phyloP scores from a whole-genome alignment of 768 basidiomycete genomes.

The Hypholoma sublateritium region DNA sequence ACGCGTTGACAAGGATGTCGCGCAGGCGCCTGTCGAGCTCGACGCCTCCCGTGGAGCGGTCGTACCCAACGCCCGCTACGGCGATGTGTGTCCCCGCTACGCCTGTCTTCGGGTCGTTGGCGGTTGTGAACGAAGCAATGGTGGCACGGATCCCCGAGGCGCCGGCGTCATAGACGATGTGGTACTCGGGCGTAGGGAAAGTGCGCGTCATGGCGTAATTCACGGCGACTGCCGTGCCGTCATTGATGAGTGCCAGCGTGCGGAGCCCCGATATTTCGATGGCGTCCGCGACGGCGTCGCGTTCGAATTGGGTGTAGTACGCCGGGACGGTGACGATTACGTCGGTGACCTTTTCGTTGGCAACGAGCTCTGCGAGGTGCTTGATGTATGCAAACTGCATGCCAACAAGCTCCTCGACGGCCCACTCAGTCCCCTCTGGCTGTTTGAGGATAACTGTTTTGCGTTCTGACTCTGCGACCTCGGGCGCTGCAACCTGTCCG shows the following conservation, averaged over 20 bases:
- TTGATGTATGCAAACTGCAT: constrained; percentile 94
- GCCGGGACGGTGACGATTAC: constrained; percentile 89
- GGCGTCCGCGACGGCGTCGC: constrained; percentile 89
- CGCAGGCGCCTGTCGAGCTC: constrained; percentile 82
- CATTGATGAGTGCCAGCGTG: constrained; percentile 83
- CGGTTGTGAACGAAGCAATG: constrained; percentile 63
- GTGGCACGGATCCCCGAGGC: constrained; percentile 81
- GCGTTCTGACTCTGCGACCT: constrained; percentile 54
- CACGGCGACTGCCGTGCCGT: constrained; percentile 92
- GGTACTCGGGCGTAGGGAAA: constrained; percentile 78
- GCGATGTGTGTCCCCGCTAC: constrained; percentile 66
- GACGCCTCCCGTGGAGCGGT: constrained; percentile 74
- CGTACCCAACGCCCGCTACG: constrained; percentile 81
- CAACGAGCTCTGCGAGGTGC: constrained; percentile 76
- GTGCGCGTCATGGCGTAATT: constrained; percentile 97
- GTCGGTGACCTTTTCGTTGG: constrained; percentile 77
- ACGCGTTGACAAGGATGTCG: constrained; percentile 74
- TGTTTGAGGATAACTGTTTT: constrained; percentile 60
- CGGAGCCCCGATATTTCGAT: constrained; percentile 88
- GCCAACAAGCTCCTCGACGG: constrained; percentile 86
- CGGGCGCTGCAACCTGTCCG: constrained; percentile 52
- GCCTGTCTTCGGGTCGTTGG: constrained; percentile 50
- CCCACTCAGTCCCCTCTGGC: constrained; percentile 70
- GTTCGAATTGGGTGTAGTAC: constrained; percentile 87
- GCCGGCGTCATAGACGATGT: constrained; percentile 94